Evolutionary conservation across 805 yeast species (phyloP), one percentile per base, ranked within the genome.

Genomic region (Teunomyces cretensis): DNA sequence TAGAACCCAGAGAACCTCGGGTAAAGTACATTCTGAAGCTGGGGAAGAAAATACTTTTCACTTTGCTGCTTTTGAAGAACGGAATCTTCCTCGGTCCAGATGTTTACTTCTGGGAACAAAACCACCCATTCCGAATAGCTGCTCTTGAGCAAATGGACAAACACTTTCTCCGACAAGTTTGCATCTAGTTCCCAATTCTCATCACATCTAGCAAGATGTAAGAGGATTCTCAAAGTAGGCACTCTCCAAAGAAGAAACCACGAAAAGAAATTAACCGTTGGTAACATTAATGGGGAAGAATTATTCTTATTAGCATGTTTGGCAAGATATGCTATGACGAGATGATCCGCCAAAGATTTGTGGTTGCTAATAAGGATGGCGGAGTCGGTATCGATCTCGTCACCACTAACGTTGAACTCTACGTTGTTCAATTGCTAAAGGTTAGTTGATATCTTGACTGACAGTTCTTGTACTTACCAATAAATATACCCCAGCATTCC

Each of bases 101-200:
- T 78, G 55, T 86, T 86, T 4, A 87, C 96, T 62, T 91, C 97
- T 0, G 97, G 97, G 52, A 90, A 90, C 7, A 87, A 51, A 0
- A 83, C 81, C 0, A 89, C 54, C 88, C 95, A 83, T 52, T 79
- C 76, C 22, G 68, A 70, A n/a, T 53, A 58, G 30, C 61, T 72
- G 22, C 72, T 70, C n/a, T 50, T 54, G 4, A 70, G 26, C 15
- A 74, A 54, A 15, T 60, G 55, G 7, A 61, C 60, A 47, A 79
- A 76, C 17, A 71, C 57, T 42, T 59, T 43, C 46, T 57, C 51
- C 56, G 66, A 58, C 33, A 70, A 61, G 43, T 58, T 61, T 28
- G 64, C 48, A 52, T 76, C 78, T 28, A 81, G 58, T 50, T 75
- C 79, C 86, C 87, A 81, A 55, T 87, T 88, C 51, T 88, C 96